Percentiles rank a stretch among this genome's conserved stretches.
Conservation (phyloP, 129 eudicot genomes). For the Arctium lappa region DNA sequence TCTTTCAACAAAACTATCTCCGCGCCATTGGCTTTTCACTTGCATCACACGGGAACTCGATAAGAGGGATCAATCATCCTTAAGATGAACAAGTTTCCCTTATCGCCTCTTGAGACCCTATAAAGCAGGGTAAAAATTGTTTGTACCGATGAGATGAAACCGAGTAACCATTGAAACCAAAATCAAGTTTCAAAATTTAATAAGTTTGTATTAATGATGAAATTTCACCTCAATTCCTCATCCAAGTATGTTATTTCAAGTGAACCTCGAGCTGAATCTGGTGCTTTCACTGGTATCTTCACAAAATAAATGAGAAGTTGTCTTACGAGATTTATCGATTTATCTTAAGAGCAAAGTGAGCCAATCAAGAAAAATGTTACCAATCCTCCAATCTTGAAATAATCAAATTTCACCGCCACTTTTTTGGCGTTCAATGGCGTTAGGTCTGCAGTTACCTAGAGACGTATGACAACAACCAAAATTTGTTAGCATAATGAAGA, state of each 20-base stretch:
- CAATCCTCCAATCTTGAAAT: constrained; percentile 64
- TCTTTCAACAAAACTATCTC: background rate
- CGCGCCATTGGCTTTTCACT: background rate
- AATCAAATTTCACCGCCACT: constrained; percentile 69
- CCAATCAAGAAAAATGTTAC: constrained; percentile 17
- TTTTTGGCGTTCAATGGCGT: constrained; percentile 56
- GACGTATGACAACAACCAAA: background rate
- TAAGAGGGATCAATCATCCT: constrained; percentile 68
- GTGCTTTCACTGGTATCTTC: constrained; percentile 56
- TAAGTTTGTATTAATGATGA: background rate
- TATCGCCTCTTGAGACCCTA: constrained; percentile 69
- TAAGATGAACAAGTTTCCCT: constrained; percentile 63
- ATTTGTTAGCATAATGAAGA: background rate
- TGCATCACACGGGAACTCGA: constrained; percentile 41
- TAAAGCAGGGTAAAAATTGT: constrained; percentile 7
- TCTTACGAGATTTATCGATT: background rate
- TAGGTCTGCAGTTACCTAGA: constrained; percentile 66
- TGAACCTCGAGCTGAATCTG: constrained; percentile 64
- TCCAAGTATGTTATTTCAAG: constrained; percentile 78
- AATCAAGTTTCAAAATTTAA: background rate
- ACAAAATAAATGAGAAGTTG: background rate
- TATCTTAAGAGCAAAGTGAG: background rate
- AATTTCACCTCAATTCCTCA: constrained; percentile 58
- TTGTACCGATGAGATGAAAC: background rate
- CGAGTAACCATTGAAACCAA: background rate